These are phyloP conservation scores for Metarhizium humberi DNA, from an alignment of 2,329 filamentous ascomycete genomes.

Conservation along the genomic window DNA sequence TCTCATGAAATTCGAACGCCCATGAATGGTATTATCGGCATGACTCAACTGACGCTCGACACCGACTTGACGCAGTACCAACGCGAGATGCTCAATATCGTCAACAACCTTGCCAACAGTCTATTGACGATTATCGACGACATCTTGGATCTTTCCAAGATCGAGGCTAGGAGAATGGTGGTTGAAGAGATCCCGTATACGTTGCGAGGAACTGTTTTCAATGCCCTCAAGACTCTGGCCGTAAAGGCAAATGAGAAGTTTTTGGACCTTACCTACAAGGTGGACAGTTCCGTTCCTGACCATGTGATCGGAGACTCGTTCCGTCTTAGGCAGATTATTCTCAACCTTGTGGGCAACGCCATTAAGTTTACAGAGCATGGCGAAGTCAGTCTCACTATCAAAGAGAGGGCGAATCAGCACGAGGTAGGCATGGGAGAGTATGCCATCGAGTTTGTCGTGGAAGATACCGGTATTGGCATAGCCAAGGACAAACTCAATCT, in stretches of 20 bases:
- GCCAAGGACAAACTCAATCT: constrained; percentile 90
- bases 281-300: constrained; percentile 87
- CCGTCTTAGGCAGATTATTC: constrained; percentile 89
- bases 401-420: constrained; percentile 52
- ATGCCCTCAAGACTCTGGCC: constrained; percentile 91
- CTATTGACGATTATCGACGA: constrained; percentile 93
- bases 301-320: constrained; percentile 95
- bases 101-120: constrained; percentile 93
- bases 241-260: constrained; percentile 96
- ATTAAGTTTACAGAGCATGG: constrained; percentile 99
- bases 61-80: constrained; percentile 92
- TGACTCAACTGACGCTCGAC: constrained; percentile 94
- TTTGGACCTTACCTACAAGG: constrained; percentile 84
- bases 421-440: constrained; percentile 66
- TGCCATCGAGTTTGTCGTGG: constrained; percentile 90
- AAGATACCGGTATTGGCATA: constrained; percentile 94
- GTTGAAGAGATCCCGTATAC: constrained; percentile 98
- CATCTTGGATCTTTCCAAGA: constrained; percentile 65
- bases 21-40: constrained; percentile 96
- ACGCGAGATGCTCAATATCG: constrained; percentile 96
- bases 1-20: constrained; percentile 96
- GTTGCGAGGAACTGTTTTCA: constrained; percentile 88
- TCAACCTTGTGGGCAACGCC: constrained; percentile 94
- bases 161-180: constrained; percentile 95
- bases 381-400: constrained; percentile 90